Percentiles rank a stretch among this genome's conserved stretches.
Evolutionary conservation across 2,329 filamentous ascomycete species (phyloP).

Genomic region (Fusarium sp.): DNA sequence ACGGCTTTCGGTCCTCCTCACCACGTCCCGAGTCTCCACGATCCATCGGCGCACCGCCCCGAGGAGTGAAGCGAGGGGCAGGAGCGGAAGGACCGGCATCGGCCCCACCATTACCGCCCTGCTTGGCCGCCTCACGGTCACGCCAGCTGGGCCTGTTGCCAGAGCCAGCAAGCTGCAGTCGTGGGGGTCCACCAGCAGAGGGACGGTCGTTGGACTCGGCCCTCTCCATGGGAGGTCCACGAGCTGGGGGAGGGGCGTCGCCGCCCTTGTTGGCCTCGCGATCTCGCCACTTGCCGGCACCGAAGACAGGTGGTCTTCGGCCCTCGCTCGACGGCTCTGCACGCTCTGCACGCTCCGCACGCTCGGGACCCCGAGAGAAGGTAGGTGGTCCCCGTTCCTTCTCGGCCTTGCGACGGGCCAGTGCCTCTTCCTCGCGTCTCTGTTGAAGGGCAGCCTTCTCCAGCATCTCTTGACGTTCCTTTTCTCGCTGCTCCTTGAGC

Average conservation of each 20-base stretch:
- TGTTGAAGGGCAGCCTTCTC: slow-evolving; percentile 74
- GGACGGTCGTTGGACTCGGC: slow-evolving; percentile 58
- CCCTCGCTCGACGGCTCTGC: slow-evolving; percentile 42
- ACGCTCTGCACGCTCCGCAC: slow-evolving; percentile 42
- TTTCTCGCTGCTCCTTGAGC: slow-evolving; percentile 69
- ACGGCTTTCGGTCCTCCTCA: slow-evolving; percentile 50
- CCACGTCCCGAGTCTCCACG: slow-evolving; percentile 54
- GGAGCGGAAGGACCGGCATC: slow-evolving; percentile 49
- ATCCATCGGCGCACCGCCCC: slow-evolving; percentile 54
- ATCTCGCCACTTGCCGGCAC: slow-evolving; percentile 55
- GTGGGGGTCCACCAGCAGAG: slow-evolving; percentile 61
- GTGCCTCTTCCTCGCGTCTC: slow-evolving; percentile 86
- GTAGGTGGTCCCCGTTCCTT: slow-evolving; percentile 57
- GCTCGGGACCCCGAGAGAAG: slow-evolving; percentile 43
- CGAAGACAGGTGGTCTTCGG: slow-evolving; percentile 47
- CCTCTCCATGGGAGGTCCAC: slow-evolving; percentile 51
- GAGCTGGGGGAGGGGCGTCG: slow-evolving; percentile 45
- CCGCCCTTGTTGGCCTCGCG: slow-evolving; percentile 46
- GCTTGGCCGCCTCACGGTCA: slow-evolving; percentile 69
- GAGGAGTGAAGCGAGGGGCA: slow-evolving; percentile 51
- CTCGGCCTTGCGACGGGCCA: slow-evolving; percentile 74
- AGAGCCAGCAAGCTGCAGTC: slow-evolving; percentile 63
- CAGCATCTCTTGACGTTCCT: slow-evolving; percentile 71
- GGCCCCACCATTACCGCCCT: slow-evolving; percentile 48
- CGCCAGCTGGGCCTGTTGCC: slow-evolving; percentile 72